phyloP scores from a whole-genome alignment of 1,139 yeast species.

The Hemisphaericaspora xylofermentans region DNA sequence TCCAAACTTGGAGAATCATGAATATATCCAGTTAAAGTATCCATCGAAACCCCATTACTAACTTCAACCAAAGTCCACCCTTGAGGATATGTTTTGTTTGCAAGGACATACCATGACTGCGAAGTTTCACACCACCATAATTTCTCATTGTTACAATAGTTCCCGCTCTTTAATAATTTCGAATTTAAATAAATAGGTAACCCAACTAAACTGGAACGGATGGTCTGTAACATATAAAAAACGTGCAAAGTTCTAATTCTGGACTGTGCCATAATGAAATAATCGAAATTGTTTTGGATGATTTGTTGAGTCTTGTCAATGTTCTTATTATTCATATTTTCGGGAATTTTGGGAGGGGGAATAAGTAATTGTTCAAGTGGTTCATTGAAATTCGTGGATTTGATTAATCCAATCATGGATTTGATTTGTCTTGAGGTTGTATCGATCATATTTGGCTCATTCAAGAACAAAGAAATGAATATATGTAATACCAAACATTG shows the following conservation, averaged over 20 bases:
- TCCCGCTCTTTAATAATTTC: conserved; percentile 70
- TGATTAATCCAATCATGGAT: conserved; percentile 76
- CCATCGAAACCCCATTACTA: conserved; percentile 57
- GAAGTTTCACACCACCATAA: conserved; percentile 66
- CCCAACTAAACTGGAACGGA: conserved; percentile 68
- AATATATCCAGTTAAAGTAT: conserved; percentile 44
- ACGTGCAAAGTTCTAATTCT: conserved; percentile 84
- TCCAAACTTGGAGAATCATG: conserved; percentile 24
- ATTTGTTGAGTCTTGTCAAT: conserved; percentile 16
- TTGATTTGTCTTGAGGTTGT: conserved; percentile 74
- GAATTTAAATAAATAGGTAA: conserved; percentile 54
- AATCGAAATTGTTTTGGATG: conserved; percentile 56
- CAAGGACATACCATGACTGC: conserved; percentile 53
- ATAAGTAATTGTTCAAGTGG: conserved; percentile 63
- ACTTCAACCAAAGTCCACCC: conserved; percentile 42
- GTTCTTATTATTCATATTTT: conserved; percentile 28
- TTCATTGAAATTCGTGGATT: conserved; percentile 70
- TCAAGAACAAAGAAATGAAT: conserved; percentile 78
- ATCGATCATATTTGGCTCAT: conserved; percentile 70
- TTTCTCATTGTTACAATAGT: conserved; percentile 65
- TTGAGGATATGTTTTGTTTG: conserved; percentile 16
- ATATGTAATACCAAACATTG: conserved; percentile 82
- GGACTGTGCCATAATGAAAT: conserved; percentile 78
- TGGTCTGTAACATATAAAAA: conserved; percentile 67
- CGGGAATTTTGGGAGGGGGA: conserved; percentile 48